phyloP scores from a whole-genome alignment of 208 protist species.

The Leishmania major region DNA sequence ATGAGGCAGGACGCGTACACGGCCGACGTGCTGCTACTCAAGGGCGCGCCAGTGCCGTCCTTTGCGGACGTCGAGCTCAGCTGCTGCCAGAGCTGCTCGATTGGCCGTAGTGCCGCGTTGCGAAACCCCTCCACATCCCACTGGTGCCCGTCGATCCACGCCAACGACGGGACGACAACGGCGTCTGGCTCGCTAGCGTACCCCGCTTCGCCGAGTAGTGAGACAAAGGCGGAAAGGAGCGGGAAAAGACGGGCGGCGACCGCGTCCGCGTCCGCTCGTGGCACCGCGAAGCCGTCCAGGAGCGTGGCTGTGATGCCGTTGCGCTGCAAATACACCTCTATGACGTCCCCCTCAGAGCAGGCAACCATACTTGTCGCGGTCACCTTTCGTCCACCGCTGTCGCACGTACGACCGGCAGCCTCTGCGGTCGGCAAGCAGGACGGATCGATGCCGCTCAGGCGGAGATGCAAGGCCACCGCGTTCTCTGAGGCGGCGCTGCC shows the following conservation, averaged over 20 bases:
- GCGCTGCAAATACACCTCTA: conserved; percentile 35
- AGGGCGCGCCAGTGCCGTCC: background rate
- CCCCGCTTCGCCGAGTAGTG: conserved; percentile 19
- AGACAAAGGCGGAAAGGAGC: conserved; percentile 14
- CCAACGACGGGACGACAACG: conserved; percentile 13
- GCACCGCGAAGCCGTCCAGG: conserved; percentile 24
- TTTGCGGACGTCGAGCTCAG: background rate
- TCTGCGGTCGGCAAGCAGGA: background rate
- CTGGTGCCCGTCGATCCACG: conserved; percentile 25
- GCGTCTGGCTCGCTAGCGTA: conserved; percentile 3
- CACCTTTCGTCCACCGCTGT: background rate
- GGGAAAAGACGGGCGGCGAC: conserved; percentile 25
- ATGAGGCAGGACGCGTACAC: conserved; percentile 40
- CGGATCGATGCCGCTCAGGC: conserved; percentile 24
- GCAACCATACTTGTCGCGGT: background rate
- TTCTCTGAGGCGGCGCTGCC: background rate
- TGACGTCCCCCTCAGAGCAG: conserved; percentile 17
- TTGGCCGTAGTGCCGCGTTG: conserved; percentile 16
- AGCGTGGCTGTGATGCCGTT: conserved; percentile 31
- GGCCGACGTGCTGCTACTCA: conserved; percentile 7
- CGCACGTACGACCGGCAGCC: background rate
- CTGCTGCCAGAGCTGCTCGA: conserved; percentile 32
- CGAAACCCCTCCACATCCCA: conserved; percentile 27
- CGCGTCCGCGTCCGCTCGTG: conserved; percentile 19
- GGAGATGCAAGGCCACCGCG: conserved; percentile 23